Conservation (phyloP, 1,139 yeast species). For the Martiniozyma asiatica region DNA sequence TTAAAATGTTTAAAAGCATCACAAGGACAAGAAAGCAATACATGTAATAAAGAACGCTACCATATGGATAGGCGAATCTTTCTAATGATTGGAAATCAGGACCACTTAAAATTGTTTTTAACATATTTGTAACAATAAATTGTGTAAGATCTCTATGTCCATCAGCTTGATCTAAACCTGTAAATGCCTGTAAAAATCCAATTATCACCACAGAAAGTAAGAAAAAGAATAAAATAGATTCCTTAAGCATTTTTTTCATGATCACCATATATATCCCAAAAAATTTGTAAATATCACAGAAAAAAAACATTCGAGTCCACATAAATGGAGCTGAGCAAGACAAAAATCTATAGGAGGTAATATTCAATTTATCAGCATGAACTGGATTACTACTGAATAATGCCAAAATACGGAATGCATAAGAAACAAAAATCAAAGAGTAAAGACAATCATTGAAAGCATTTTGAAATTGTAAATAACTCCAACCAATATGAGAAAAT, state of each 20-base stretch:
- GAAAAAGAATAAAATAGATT: conserved; percentile 69
- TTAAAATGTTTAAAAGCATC: conserved; percentile 63
- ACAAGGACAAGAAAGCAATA: conserved; percentile 68
- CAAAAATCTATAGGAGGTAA: conserved; percentile 55
- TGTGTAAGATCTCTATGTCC: conserved; percentile 68
- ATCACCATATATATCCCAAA: conserved; percentile 88
- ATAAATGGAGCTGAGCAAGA: conserved; percentile 80
- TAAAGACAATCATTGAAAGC: conserved; percentile 68
- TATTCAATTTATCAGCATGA: conserved; percentile 29
- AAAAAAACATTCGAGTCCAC: conserved; percentile 71
- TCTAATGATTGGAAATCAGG: conserved; percentile 64
- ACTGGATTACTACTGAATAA: conserved; percentile 23
- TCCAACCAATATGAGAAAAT: conserved; percentile 63
- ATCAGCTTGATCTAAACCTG: conserved; percentile 81
- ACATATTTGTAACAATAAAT: conserved; percentile 50
- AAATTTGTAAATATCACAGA: conserved; percentile 67
- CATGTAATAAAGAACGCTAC: conserved; percentile 60
- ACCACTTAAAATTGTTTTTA: conserved; percentile 45
- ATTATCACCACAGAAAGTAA: conserved; percentile 55
- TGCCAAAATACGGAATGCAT: conserved; percentile 45
- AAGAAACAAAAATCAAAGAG: conserved; percentile 37
- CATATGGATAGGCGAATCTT: conserved; percentile 74
- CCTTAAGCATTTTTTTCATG: conserved; percentile 76
- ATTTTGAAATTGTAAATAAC: conserved; percentile 70
- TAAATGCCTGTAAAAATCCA: conserved; percentile 79